Percentiles rank a stretch among this genome's conserved stretches.
Conservation (phyloP, 768 basidiomycete species). For the Rhizopogon rudus region DNA sequence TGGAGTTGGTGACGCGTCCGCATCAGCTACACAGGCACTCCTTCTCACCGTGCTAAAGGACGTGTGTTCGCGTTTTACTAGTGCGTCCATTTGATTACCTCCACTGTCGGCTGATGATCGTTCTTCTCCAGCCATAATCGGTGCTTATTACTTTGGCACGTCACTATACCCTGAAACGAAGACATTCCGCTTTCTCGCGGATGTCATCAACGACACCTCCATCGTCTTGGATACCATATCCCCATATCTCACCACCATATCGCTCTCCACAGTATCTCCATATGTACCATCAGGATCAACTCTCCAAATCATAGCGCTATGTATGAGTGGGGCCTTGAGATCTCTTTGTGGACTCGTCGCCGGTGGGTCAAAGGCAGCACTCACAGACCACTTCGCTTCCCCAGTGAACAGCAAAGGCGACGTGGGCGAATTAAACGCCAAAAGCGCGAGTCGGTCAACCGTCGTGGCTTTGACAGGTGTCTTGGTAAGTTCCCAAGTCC, state of each 20-base stretch:
- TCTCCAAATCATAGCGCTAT: slow-evolving; percentile 45
- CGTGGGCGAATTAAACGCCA: slow-evolving; percentile 67
- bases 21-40: slow-evolving; percentile 61
- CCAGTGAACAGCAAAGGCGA: slow-evolving; percentile 49
- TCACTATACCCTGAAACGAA: slow-evolving; percentile 68
- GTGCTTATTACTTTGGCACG: slow-evolving; percentile 58
- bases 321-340: slow-evolving; percentile 53
- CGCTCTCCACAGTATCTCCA: slow-evolving; percentile 29
- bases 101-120: neutral
- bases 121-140: slow-evolving; percentile 48
- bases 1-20: slow-evolving; percentile 65
- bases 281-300: slow-evolving; percentile 21
- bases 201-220: slow-evolving; percentile 59
- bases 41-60: slow-evolving; percentile 65
- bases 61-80: slow-evolving; percentile 56
- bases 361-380: slow-evolving; percentile 65
- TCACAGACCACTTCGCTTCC: slow-evolving; percentile 61
- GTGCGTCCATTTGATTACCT: slow-evolving; percentile 29
- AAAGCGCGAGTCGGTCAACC: slow-evolving; percentile 70
- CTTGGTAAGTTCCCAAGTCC: slow-evolving; percentile 43
- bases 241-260: slow-evolving; percentile 39
- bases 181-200: slow-evolving; percentile 61
- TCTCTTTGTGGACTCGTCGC: slow-evolving; percentile 61
- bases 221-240: slow-evolving; percentile 58
- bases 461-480: slow-evolving; percentile 63